Evolutionary conservation across 768 basidiomycete genomes (phyloP), one percentile per base, ranked within the genome.

Genomic region (Pluteus cervinus): DNA sequence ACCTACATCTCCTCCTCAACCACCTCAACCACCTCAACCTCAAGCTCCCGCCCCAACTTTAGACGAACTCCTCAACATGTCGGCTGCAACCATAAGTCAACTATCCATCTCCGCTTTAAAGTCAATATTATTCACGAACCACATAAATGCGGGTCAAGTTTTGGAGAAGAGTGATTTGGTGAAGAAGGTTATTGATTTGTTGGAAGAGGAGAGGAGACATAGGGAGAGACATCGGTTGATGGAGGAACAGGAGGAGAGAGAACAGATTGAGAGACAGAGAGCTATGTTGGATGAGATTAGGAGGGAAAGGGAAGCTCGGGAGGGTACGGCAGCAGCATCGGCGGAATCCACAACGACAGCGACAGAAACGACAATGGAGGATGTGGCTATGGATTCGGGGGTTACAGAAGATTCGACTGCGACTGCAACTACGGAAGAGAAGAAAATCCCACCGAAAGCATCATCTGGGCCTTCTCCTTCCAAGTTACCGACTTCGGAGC

Each of bases 131-230:
- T 88, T 79, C 52, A 77, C 78, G 37, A 88, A 92, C 46, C 89
- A 85, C 39, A 86, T 94, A 28, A 75, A 77, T 47, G 77, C 86
- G 20, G 74, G 79, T 29, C 67, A 80, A 50, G 63, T 92, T 2
- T 62, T 94, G n/a, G 92, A 96, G 65, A 96, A 96, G 65, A 63
- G 69, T 16, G 88, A 91, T 34, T 57, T 91, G n/a, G 86, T 91
- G 10, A 67, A 57, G 29, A 85, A 83, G 51, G 87, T 88, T 17
- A 47, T 62, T 39, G 62, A 57, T 11, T 58, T 90, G 9, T 60
- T 89, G 12, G 79, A 80, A 36, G 79, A 78, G 42, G 85, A 87
- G 54, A 61, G 65, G 44, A 48, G 57, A 21, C 75, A 79, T 33
- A 55, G 79, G 43, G 75, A 72, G 46, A 52, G 72, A 41, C 64